Conservation (phyloP, 805 yeast genomes). For the Zygotorulaspora sp. region DNA sequence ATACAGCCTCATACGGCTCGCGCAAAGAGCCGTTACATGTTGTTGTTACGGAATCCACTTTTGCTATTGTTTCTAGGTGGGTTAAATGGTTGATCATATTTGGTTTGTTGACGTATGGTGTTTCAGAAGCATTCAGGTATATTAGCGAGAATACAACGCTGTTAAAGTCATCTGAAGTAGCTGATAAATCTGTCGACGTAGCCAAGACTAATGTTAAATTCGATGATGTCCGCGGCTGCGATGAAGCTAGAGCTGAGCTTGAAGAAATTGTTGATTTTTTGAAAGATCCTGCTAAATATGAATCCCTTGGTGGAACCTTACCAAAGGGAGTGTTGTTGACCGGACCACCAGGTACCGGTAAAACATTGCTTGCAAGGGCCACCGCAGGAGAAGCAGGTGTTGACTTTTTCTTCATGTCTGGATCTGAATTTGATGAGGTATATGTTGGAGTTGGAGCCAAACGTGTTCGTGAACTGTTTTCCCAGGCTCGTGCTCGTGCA, state of each 20-base stretch:
- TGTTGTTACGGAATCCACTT: constrained; percentile 79
- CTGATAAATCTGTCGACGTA: constrained; percentile 77
- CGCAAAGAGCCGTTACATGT: constrained; percentile 87
- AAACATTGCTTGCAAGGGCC: constrained; percentile 92
- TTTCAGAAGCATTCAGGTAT: constrained; percentile 71
- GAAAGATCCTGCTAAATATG: constrained; percentile 92
- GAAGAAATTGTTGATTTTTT: constrained; percentile 98
- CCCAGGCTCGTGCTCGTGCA: constrained; percentile 89
- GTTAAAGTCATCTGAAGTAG: constrained; percentile 64
- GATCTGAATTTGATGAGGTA: constrained; percentile 95
- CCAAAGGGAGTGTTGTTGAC: constrained; percentile 96
- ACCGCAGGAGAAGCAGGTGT: constrained; percentile 99
- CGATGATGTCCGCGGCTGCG: constrained; percentile 94
- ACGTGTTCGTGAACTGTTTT: constrained; percentile 88
- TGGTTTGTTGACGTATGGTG: constrained; percentile 74
- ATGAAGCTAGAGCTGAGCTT: constrained; percentile 95
- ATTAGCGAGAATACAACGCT: constrained; percentile 68
- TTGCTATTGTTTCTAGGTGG: constrained; percentile 79
- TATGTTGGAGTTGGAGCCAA: constrained; percentile 99
- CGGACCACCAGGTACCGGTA: constrained; percentile 99
- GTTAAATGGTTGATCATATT: constrained; percentile 82
- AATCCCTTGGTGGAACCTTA: constrained; percentile 93
- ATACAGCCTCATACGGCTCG: constrained; percentile 48
- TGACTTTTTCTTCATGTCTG: constrained; percentile 97
- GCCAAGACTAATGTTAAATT: constrained; percentile 82